Base-by-base conservation (phyloP, 495 filamentous ascomycete species). In the Platismatia glauca region DNA sequence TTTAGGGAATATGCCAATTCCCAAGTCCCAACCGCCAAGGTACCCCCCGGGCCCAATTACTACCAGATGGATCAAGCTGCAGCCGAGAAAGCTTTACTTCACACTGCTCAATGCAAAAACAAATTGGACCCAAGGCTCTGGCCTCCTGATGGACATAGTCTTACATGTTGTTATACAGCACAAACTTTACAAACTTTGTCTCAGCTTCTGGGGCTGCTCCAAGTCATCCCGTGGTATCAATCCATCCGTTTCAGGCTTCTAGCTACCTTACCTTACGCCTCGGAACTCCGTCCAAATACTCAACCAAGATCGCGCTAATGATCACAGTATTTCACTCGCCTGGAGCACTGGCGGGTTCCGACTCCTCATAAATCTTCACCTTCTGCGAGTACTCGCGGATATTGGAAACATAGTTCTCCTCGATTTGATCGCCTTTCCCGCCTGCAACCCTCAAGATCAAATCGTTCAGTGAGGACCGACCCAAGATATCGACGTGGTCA, bases 401-500 rank as follows among this genome's bases (percentile, higher is more conserved):
- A 38, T 88, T 86, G 39, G 88, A 93, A 60, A 88, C 77, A 41
- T 92, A 84, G 48, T 80, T 85, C 62, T 96, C 86, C 62, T 87
- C 77, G 61, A 98, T 91, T 20, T 82, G 75, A 46, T 91, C 82
- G 34, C 94, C 94, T 66, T 82, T 86, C 0, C 94, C 94, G n/a
- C 89, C 91, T 0, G 89, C 94, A 18, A 98, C 88, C 34, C 87
- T 80, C 59, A 98, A 76, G 50, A 98, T 88, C 27, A 96, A 76
- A 71, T 97, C 95, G 68, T 97, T 98, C 13, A 98, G 82, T 7
- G 84, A 91, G 64, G 89, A 82, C 7, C 94, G 79, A 16, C 94
- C 94, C 22, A 98, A 78, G 60, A 98, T 97, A 72, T 98, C 94
- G 39, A 98, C 94, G 69, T 98, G 94, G 74, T 98, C 94, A 3